Base-by-base conservation (phyloP, 2,329 filamentous ascomycete species). In the Drechslerella dactyloides region DNA sequence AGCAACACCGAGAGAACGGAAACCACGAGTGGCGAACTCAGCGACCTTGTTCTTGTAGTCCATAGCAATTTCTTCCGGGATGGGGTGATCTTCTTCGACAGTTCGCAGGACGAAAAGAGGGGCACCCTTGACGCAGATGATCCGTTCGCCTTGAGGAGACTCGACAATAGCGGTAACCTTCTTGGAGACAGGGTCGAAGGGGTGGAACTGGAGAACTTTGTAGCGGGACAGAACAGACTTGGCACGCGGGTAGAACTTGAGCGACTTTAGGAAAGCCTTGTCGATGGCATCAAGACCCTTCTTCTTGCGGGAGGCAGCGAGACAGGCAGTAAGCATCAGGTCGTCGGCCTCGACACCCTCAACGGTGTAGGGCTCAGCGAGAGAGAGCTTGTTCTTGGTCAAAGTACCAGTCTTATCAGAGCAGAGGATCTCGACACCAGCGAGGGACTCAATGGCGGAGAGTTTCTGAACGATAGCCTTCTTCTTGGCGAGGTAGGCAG, bases 281-380 rank as follows among this genome's bases (percentile, higher is more conserved):
- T 96, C 92, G 77, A 96, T 96, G 76, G 92, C 90, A 79, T 96
- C 91, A 75, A 96, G 93, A 83, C 91, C 91, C 85, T 96, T 96
- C 86, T 93, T 93, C 86, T 94, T 96, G 83, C 91, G 90, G 76
- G 89, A 93, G 74, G 91, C 91, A 78, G 91, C 91, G 78, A 96
- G 83, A 80, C 91, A 96, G 78, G 91, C 91, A 82, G 91, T 94
- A 75, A 96, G 85, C 90, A 96, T 96, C 74, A 96, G 88, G 77
- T 96, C 91, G 80, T 94, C 90, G 37, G 89, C 85, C 76, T 93
- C 90, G 70, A 96, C 89, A 78, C 91, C 91, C 73, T 85, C 84
- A 73, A 94, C 89, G 42, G 88, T 90, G 83, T 88, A 96, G 65
- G 91, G 91, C 79, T 96, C 91, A 58, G 90, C 85, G 52, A 96